These are phyloP conservation scores for Cladophialophora immunda DNA, from an alignment of 2,329 filamentous ascomycete species.

Conservation along the genomic window DNA sequence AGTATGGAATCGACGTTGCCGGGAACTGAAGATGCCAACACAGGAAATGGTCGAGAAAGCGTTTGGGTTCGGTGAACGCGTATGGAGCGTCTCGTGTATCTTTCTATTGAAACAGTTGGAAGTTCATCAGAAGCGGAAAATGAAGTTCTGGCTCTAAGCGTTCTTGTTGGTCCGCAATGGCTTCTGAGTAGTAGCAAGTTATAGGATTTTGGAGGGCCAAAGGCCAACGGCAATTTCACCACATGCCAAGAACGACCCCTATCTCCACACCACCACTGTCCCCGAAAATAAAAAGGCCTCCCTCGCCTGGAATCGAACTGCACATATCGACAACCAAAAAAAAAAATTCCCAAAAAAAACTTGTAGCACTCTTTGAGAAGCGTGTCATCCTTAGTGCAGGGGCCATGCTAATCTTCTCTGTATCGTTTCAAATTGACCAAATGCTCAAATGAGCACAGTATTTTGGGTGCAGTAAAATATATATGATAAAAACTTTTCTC, in stretches of 20 bases:
- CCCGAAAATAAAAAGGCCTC: neutral
- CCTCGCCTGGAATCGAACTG: neutral
- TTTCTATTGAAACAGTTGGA: too few relatives aligned
- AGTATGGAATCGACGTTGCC: neutral
- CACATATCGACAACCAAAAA: neutral
- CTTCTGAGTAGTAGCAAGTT: too few relatives aligned
- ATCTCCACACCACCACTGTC: neutral
- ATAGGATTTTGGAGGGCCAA: too few relatives aligned
- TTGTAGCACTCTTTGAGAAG: slow-evolving; percentile 80
- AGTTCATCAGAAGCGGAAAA: too few relatives aligned
- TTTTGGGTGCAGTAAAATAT: neutral
- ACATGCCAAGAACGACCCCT: neutral
- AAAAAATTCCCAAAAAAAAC: slow-evolving; percentile 73
- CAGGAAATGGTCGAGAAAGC: neutral
- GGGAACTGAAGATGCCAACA: neutral
- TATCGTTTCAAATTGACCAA: slow-evolving; percentile 73
- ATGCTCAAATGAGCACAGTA: slow-evolving; percentile 56
- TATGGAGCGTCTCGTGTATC: neutral
- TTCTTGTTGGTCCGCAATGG: too few relatives aligned
- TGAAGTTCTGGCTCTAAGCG: too few relatives aligned
- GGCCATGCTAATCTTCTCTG: slow-evolving; percentile 86
- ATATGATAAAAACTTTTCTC: too few relatives aligned
- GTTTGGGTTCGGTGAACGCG: neutral
- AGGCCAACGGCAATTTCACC: too few relatives aligned
- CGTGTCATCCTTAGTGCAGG: slow-evolving; percentile 77